These are phyloP conservation scores for Leishmania turanica DNA, from an alignment of 208 protist genomes.

Conservation along the genomic window DNA sequence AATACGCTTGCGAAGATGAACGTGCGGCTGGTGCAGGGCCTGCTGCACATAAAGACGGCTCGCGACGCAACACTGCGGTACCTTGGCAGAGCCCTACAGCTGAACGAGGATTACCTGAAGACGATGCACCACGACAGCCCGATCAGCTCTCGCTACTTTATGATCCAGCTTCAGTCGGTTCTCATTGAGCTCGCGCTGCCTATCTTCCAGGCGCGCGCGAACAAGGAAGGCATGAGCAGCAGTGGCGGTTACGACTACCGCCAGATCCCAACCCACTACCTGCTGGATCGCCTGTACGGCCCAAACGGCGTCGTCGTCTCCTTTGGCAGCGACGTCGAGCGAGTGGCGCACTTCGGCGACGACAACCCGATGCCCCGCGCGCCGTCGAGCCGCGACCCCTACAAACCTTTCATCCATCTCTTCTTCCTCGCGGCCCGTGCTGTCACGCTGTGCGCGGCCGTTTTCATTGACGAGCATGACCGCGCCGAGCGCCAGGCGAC, in stretches of 20 bases:
- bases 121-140: slow-evolving; percentile 74
- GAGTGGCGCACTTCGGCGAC: slow-evolving; percentile 68
- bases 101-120: slow-evolving; percentile 83
- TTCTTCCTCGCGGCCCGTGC: slow-evolving; percentile 81
- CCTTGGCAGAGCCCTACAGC: slow-evolving; percentile 63
- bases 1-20: slow-evolving; percentile 51
- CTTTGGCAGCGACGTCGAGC: slow-evolving; percentile 71
- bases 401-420: slow-evolving; percentile 73
- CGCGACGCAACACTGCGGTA: slow-evolving; percentile 71
- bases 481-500: slow-evolving; percentile 43
- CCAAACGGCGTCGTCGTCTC: slow-evolving; percentile 44
- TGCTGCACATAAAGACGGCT: slow-evolving; percentile 58
- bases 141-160: slow-evolving; percentile 80
- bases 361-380: slow-evolving; percentile 54
- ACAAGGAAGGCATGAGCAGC: neutral
- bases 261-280: slow-evolving; percentile 63
- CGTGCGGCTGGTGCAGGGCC: slow-evolving; percentile 51
- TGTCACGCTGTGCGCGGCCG: slow-evolving; percentile 47
- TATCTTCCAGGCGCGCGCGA: slow-evolving; percentile 40
- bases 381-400: slow-evolving; percentile 32
- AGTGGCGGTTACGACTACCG: slow-evolving; percentile 24
- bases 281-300: slow-evolving; percentile 46
- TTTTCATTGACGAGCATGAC: slow-evolving; percentile 76
- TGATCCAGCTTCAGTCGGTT: slow-evolving; percentile 78
- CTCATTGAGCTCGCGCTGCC: slow-evolving; percentile 74